Evolutionary conservation across 139 green algal species (phyloP).

Genomic region (Chlorella sorokiniana): DNA sequence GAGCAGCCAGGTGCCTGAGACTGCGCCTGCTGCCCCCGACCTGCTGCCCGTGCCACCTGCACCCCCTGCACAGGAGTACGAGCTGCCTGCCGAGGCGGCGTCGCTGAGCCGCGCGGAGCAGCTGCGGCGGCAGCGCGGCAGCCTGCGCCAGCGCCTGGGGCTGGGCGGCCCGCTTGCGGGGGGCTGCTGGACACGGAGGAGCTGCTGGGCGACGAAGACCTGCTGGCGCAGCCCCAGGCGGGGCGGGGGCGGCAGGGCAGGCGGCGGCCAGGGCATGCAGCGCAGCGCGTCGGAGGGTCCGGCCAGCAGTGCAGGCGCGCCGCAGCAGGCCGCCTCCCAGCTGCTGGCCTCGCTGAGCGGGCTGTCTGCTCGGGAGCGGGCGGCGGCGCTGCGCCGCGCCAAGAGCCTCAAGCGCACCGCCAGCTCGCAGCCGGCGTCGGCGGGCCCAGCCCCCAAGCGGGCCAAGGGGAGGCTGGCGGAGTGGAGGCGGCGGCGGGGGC

Average conservation of each 20-base stretch:
- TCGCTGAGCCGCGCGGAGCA: slow-evolving; percentile 47
- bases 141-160: slow-evolving; percentile 74
- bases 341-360: slow-evolving; percentile 55
- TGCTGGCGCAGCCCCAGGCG: slow-evolving; percentile 43
- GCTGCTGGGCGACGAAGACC: slow-evolving; percentile 81
- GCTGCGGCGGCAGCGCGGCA: slow-evolving; percentile 68
- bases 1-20: not conserved
- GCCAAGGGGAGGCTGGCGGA: slow-evolving; percentile 29
- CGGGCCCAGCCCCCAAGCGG: not conserved
- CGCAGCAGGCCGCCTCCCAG: slow-evolving; percentile 53
- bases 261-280: not conserved
- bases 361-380: slow-evolving; percentile 78
- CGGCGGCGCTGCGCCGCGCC: slow-evolving; percentile 45
- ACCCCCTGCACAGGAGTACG: slow-evolving; percentile 69
- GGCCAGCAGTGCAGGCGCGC: slow-evolving; percentile 7
- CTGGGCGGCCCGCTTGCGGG: slow-evolving; percentile 55
- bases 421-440: slow-evolving; percentile 17
- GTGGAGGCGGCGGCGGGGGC: not conserved
- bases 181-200: too few relatives aligned
- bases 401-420: slow-evolving; percentile 81
- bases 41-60: not conserved
- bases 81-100: slow-evolving; percentile 29
- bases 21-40: not conserved
- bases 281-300: not conserved
- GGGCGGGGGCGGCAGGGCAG: not conserved